A percentile compares a stretch with the other conserved stretches of the same genome.
phyloP scores from a whole-genome alignment of 192 early-diverging fungal species.

The Gonapodya sp. region DNA sequence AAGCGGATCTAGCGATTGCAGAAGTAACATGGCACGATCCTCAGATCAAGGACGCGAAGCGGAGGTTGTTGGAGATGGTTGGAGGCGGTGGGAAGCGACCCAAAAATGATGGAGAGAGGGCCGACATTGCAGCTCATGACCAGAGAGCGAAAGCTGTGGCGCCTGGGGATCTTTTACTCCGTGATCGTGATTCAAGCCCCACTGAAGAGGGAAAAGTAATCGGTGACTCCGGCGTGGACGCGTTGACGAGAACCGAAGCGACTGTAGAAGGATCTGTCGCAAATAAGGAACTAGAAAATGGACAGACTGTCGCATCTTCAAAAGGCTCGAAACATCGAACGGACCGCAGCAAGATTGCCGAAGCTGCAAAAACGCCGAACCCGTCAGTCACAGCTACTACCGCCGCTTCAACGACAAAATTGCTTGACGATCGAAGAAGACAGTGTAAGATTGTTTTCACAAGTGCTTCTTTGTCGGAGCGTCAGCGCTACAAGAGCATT shows the following conservation, averaged over 20 bases:
- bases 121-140: neutral
- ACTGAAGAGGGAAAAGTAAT: neutral
- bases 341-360: neutral
- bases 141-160: neutral
- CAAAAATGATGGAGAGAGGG: too few species aligned
- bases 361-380: neutral
- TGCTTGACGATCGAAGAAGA: too few species aligned
- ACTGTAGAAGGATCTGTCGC: neutral
- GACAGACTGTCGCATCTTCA: neutral
- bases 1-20: neutral
- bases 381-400: neutral
- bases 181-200: neutral
- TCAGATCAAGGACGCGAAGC: neutral
- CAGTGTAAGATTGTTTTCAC: too few species aligned
- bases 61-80: neutral
- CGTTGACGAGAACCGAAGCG: neutral
- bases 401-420: neutral
- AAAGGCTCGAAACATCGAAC: neutral
- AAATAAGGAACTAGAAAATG: neutral
- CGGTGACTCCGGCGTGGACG: neutral
- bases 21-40: neutral
- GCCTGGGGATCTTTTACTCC: too few species aligned
- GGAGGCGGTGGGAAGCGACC: neutral
- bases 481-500: neutral
- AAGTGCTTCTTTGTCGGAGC: neutral